Evolutionary conservation across 306 rosid genomes (phyloP), one percentile per base, ranked within the genome.

Genomic region (Lagenaria siceraria): DNA sequence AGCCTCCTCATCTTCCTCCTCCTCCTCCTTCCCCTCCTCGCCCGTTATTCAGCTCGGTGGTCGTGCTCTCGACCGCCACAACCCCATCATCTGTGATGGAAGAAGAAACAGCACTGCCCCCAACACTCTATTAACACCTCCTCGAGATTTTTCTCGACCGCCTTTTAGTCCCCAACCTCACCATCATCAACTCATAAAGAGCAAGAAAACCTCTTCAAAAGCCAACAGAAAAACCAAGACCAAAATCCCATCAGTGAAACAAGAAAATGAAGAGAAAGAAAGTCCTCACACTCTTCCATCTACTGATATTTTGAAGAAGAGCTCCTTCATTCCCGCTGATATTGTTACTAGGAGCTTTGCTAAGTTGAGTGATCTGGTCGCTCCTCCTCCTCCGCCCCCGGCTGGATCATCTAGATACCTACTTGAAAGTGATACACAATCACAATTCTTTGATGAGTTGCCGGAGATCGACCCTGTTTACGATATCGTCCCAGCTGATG

Each of bases 1-100:
- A 46, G 60, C 65, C 22, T 78, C 80, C 17, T 78, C 86, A 6
- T 76, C 80, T 21, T 78, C 86, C 19, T 76, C 86, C 25, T 76
- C 91, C 10, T 82, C 87, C 6, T 89, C 93, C 14, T 93, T 93
- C 0, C 77, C 90, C 4, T 87, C 98, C 59, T 83, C 94, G 59
- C 80, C 84, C 42, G 25, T 82, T 64, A 82, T 87, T 78, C 90
- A 89, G 76, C 97, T 90, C 0, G 99, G 99, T 31, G 93, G 96
- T 74, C 40, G 88, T 78, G 86, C 88, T 78, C 89, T 95, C 49
- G 99, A 95, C 78, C 98, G 99, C 83, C 91, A 89, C 88, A 95
- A 95, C 60, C 99, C 99, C 40, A 88, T 95, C 43, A 95, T 95
- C 85, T 80, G 77, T 25, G 93, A 90, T 75, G 82, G 85, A 81